Evolutionary conservation across 345 rosid genomes (phyloP).

Genomic region (Populus alba): DNA sequence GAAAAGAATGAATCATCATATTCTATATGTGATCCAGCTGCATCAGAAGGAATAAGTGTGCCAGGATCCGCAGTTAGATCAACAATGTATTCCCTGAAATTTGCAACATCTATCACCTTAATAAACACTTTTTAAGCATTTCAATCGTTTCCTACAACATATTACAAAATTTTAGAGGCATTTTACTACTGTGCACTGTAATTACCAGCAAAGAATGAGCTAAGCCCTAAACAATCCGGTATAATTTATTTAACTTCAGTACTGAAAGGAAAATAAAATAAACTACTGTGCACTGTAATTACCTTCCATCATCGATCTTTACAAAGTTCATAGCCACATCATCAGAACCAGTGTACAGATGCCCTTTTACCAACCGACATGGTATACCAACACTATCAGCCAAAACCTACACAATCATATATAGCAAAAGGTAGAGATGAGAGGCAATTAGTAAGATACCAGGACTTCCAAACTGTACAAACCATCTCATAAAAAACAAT

Average conservation of each 20-base stretch:
- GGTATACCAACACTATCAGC: conserved; percentile 82
- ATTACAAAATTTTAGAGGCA: neutral
- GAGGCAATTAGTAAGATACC: conserved; percentile 1
- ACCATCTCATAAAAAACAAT: conserved; percentile 7
- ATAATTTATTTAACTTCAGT: neutral
- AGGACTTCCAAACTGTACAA: conserved; percentile 7
- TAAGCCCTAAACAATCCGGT: conserved; percentile 4
- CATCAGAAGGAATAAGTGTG: conserved; percentile 88
- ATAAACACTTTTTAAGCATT: conserved; percentile 8
- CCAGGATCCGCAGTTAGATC: conserved; percentile 98
- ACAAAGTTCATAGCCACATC: conserved; percentile 93
- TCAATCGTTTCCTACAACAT: conserved; percentile 5
- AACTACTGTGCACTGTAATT: conserved; percentile 16
- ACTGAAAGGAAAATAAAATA: neutral
- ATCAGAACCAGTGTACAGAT: conserved; percentile 78
- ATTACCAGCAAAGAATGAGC: conserved; percentile 5
- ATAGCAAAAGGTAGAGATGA: conserved; percentile 8
- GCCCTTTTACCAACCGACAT: conserved; percentile 91
- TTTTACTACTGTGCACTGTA: neutral
- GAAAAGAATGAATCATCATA: conserved; percentile 60
- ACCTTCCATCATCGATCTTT: conserved; percentile 89
- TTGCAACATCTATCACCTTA: conserved; percentile 25
- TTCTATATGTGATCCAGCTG: conserved; percentile 61
- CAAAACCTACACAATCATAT: conserved; percentile 60
- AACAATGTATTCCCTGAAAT: conserved; percentile 93